Percentiles rank a stretch among this genome's conserved stretches.
Conservation (phyloP, 192 early-diverging fungal species). For the Coemansia sp. region DNA sequence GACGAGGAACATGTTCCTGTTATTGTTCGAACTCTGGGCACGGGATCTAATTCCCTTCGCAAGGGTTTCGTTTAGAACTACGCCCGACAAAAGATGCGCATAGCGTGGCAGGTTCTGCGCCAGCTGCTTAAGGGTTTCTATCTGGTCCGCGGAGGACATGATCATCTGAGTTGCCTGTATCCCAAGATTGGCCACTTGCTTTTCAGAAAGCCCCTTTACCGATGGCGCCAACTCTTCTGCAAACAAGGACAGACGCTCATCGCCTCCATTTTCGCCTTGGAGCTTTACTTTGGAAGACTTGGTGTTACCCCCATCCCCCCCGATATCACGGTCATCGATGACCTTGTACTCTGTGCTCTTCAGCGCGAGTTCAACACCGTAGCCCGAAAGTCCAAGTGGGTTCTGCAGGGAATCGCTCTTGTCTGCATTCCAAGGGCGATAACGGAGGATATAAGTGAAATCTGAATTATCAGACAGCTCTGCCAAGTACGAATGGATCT, state of each 20-base stretch:
- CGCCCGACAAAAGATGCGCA: slow-evolving; percentile 69
- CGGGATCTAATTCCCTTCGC: slow-evolving; percentile 42
- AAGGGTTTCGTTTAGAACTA: slow-evolving; percentile 57
- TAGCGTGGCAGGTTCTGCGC: slow-evolving; percentile 90
- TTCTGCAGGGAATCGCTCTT: not conserved
- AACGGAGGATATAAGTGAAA: slow-evolving; percentile 74
- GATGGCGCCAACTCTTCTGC: slow-evolving; percentile 85
- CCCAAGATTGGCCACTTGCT: slow-evolving; percentile 61
- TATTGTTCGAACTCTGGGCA: slow-evolving; percentile 12
- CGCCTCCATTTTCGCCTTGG: slow-evolving; percentile 21
- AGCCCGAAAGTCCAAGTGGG: slow-evolving; percentile 75
- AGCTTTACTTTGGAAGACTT: slow-evolving; percentile 1
- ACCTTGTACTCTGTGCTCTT: slow-evolving; percentile 98
- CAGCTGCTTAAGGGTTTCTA: slow-evolving; percentile 67
- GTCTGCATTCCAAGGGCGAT: slow-evolving; percentile 56
- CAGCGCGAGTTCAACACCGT: slow-evolving; percentile 90
- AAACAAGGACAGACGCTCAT: slow-evolving; percentile 86
- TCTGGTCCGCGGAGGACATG: slow-evolving; percentile 60
- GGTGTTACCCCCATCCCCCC: not conserved
- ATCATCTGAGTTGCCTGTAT: slow-evolving; percentile 78
- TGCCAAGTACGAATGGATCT: slow-evolving; percentile 61
- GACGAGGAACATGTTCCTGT: slow-evolving; percentile 57
- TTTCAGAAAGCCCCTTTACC: slow-evolving; percentile 73
- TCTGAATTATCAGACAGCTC: slow-evolving; percentile 53
- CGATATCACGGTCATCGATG: slow-evolving; percentile 81